Evolutionary conservation across 768 basidiomycete species (phyloP).

Genomic region (Pisolithus sp.): DNA sequence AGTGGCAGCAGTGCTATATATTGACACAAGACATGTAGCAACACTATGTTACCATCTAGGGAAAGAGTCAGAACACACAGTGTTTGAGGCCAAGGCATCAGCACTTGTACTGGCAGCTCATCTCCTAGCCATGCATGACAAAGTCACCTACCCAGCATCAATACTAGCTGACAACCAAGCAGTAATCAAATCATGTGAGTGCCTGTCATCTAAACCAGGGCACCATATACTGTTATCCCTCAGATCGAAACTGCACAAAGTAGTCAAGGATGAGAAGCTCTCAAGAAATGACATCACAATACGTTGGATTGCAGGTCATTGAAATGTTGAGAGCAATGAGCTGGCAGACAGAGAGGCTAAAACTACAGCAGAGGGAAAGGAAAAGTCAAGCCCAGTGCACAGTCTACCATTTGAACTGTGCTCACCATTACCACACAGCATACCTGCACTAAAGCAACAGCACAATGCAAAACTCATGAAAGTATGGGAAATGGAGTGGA

Average conservation of each 20-base stretch:
- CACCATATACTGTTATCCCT: not conserved
- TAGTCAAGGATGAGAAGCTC: not conserved
- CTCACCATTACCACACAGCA: not conserved
- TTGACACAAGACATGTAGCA: not conserved
- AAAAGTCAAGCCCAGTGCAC: too few relatives aligned
- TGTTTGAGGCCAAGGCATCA: not conserved
- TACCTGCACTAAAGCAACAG: not conserved
- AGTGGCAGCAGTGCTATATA: conserved; percentile 7
- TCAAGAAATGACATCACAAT: not conserved
- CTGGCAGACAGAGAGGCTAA: not conserved
- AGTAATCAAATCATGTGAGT: not conserved
- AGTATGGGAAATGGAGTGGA: not conserved
- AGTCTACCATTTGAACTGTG: too few relatives aligned
- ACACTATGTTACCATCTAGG: not conserved
- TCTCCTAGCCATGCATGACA: too few relatives aligned
- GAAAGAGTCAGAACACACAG: not conserved
- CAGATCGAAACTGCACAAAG: not conserved
- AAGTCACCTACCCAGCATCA: not conserved
- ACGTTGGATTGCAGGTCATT: not conserved
- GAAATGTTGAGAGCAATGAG: not conserved
- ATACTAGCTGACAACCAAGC: not conserved
- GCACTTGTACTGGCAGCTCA: not conserved
- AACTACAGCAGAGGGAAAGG: not conserved
- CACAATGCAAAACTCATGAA: not conserved
- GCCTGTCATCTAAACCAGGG: not conserved